These are phyloP conservation scores for Nakazawaea laoshanensis DNA, from an alignment of 805 yeast species.

Conservation along the genomic window DNA sequence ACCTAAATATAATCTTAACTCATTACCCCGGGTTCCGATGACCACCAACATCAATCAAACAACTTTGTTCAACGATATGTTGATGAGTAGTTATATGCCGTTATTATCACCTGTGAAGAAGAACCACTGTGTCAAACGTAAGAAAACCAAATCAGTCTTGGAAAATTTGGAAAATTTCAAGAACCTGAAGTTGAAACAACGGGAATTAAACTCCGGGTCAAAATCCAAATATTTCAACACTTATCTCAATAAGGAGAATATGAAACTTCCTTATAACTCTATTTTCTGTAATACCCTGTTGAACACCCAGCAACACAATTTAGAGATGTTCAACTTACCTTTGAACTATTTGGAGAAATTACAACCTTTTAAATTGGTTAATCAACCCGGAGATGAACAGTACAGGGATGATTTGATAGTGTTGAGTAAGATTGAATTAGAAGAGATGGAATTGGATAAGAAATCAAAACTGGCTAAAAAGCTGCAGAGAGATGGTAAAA, in stretches of 20 bases:
- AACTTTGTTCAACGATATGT: conserved; percentile 19
- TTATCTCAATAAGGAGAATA: conserved; percentile 17
- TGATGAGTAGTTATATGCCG: conserved; percentile 21
- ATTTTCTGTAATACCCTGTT: conserved; percentile 22
- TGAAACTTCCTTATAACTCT: conserved; percentile 18
- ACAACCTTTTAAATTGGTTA: conserved; percentile 15
- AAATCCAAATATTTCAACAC: conserved; percentile 16
- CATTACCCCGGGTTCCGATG: conserved; percentile 23
- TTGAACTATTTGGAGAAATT: conserved; percentile 17
- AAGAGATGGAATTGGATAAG: conserved; percentile 14
- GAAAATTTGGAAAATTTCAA: conserved; percentile 20
- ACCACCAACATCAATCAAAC: conserved; percentile 22
- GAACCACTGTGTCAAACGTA: conserved; percentile 14
- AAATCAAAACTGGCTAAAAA: conserved; percentile 12
- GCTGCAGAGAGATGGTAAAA: conserved; percentile 14
- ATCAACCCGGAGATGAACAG: conserved; percentile 21
- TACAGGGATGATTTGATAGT: conserved; percentile 24
- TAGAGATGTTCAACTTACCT: conserved; percentile 24
- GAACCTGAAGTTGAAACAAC: conserved; percentile 12
- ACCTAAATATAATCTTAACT: conserved; percentile 14
- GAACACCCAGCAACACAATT: conserved; percentile 24
- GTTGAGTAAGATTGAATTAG: conserved; percentile 22
- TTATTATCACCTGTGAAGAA: conserved; percentile 20
- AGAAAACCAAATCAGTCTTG: conserved; percentile 15
- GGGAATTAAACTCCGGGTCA: not conserved